Conservation (phyloP, 140 eudicot genomes). For the Ambrosia hybrid region DNA sequence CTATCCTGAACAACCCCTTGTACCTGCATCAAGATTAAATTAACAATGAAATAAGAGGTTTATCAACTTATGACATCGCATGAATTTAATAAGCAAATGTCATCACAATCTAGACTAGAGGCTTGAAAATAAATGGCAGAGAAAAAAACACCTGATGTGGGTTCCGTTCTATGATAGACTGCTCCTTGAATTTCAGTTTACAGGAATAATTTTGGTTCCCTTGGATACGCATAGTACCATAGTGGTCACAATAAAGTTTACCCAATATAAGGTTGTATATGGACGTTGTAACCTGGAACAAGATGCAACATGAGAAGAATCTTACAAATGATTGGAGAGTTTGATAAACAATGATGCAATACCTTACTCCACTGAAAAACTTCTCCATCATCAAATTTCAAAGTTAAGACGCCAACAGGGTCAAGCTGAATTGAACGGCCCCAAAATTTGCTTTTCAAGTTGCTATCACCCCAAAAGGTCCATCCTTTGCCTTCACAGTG, state of each 20-base stretch:
- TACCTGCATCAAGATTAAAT: constrained; percentile 50
- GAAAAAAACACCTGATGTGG: constrained; percentile 80
- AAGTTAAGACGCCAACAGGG: constrained; percentile 83
- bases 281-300: constrained; percentile 86
- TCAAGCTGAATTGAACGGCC: constrained; percentile 97
- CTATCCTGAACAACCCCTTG: constrained; percentile 87
- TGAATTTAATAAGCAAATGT: not conserved
- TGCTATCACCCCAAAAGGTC: constrained; percentile 97
- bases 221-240: constrained; percentile 92
- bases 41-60: not conserved
- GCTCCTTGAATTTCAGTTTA: constrained; percentile 52
- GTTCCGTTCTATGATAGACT: constrained; percentile 59
- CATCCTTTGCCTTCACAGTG: constrained; percentile 98
- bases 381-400: constrained; percentile 96
- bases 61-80: not conserved
- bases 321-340: not conserved
- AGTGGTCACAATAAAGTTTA: constrained; percentile 90
- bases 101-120: not conserved
- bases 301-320: constrained; percentile 9
- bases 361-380: constrained; percentile 97
- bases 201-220: constrained; percentile 83
- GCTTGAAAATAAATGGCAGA: not conserved
- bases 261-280: constrained; percentile 97
- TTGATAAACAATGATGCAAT: constrained; percentile 11
- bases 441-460: constrained; percentile 97